Base-by-base conservation (phyloP, 306 rosid species). In the Sicyos edulis region DNA sequence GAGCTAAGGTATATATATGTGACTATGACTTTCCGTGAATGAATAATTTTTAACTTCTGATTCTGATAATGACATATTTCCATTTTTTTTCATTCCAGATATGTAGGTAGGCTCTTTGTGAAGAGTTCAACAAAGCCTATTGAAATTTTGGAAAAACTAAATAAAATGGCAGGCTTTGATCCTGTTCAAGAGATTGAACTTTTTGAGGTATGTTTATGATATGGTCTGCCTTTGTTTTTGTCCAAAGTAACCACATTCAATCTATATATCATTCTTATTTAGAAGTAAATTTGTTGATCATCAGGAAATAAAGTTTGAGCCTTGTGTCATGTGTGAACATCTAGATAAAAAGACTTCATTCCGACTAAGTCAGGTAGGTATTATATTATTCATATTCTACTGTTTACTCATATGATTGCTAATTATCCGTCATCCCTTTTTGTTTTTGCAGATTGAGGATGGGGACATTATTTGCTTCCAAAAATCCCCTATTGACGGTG, bases 401-500 rank as follows among this genome's bases (percentile, higher is more conserved):
- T 4, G 19, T 24, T 74, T 60, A 11, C 32, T 16, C 49, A 8
- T 61, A 24, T 49, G 12, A 26, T 8, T 74, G 49, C 5, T 60
- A 1, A 14, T 45, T n/a, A n/a, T 59, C 7, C 51, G 42, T 7
- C 21, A 61, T 19, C 72, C 19, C 21, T 32, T 61, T n/a, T 60
- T 17, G 20, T 69, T 62, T 80, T 79, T 83, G 29, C 85, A 92
- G 98, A 83, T 92, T 74, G 96, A 92, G 82, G 96, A 90, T 59
- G 98, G 98, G 56, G 98, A 92, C 79, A 92, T 92, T 76, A 87
- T 92, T 72, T 92, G 98, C 86, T 84, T 87, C 77, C 96, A 92
- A 85, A 92, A 88, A 76, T 64, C 81, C 77, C 64, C 82, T 34
- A 74, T 64, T 73, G 83, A 75, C 54, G 74, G 74, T 56, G 84